Percentiles rank a stretch among this genome's conserved stretches.
Conservation (phyloP, 306 rosid genomes). For the Vigna radiata region DNA sequence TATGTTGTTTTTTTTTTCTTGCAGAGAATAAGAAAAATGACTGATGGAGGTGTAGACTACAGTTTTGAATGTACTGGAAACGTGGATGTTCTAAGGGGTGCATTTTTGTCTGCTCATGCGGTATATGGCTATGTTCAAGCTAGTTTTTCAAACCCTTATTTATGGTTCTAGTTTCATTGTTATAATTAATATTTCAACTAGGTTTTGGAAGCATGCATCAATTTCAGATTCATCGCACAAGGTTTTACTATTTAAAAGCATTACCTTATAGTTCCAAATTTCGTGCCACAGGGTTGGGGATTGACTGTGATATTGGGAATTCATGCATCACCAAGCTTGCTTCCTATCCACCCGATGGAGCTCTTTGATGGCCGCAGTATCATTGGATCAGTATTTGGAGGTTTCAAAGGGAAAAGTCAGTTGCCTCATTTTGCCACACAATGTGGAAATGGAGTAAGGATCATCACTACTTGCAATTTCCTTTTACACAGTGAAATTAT, state of each 20-base stretch:
- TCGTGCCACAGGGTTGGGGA: constrained; percentile 77
- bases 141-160: not conserved
- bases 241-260: constrained; percentile 2
- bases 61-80: constrained; percentile 82
- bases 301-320: constrained; percentile 73
- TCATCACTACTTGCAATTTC: constrained; percentile 18
- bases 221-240: not conserved
- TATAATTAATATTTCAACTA: not conserved
- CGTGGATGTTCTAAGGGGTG: constrained; percentile 60
- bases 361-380: constrained; percentile 69
- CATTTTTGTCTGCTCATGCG: constrained; percentile 67
- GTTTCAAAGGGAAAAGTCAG: constrained; percentile 80
- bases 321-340: constrained; percentile 63
- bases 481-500: not conserved
- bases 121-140: constrained; percentile 45
- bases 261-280: not conserved
- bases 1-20: constrained; percentile 16
- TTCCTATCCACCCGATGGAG: constrained; percentile 90
- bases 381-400: constrained; percentile 71
- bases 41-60: constrained; percentile 67
- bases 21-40: constrained; percentile 65
- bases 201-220: constrained; percentile 10
- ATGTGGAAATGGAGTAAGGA: constrained; percentile 66
- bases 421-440: constrained; percentile 72
- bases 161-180: constrained; percentile 6